These are phyloP conservation scores for Spinacia oleracea DNA, from an alignment of 179 eudicot species.

Conservation along the genomic window DNA sequence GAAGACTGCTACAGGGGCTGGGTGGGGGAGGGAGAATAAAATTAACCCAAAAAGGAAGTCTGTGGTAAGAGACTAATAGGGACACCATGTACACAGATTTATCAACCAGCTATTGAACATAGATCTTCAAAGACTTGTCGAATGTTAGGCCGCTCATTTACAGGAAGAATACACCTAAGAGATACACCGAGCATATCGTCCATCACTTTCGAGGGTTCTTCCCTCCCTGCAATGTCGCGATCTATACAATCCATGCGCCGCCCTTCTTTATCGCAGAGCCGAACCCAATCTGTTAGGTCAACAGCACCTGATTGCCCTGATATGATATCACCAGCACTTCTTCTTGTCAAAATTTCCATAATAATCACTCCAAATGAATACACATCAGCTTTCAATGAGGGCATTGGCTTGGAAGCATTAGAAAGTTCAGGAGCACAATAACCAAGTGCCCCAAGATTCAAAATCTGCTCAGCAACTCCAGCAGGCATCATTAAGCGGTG, in stretches of 20 bases:
- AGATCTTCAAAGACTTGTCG: conserved; percentile 72
- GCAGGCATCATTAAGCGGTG: conserved; percentile 82
- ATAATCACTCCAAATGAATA: conserved; percentile 84
- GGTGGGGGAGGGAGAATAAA: conserved; percentile 1
- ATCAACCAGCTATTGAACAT: conserved; percentile 61
- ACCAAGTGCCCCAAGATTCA: conserved; percentile 82
- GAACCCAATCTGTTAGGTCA: conserved; percentile 95
- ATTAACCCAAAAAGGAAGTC: conserved; percentile 2
- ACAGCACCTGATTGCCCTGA: conserved; percentile 90
- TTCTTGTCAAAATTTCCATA: conserved; percentile 83
- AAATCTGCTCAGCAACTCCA: conserved; percentile 76
- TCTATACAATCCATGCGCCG: conserved; percentile 83
- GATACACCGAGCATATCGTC: conserved; percentile 77
- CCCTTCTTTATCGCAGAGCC: conserved; percentile 78
- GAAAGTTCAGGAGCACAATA: conserved; percentile 86
- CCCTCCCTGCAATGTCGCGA: conserved; percentile 65
- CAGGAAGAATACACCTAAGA: conserved; percentile 81
- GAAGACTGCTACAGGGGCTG: conserved; percentile 23
- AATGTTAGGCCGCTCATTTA: conserved; percentile 86
- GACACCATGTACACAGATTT: conserved; percentile 44
- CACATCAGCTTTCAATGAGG: conserved; percentile 73
- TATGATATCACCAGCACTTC: conserved; percentile 94
- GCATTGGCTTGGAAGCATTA: conserved; percentile 55
- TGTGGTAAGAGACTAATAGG: conserved; percentile 30
- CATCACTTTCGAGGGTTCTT: conserved; percentile 66